These are phyloP conservation scores for Pezicula carpinea DNA, from an alignment of 2,329 filamentous ascomycete species.

Conservation along the genomic window DNA sequence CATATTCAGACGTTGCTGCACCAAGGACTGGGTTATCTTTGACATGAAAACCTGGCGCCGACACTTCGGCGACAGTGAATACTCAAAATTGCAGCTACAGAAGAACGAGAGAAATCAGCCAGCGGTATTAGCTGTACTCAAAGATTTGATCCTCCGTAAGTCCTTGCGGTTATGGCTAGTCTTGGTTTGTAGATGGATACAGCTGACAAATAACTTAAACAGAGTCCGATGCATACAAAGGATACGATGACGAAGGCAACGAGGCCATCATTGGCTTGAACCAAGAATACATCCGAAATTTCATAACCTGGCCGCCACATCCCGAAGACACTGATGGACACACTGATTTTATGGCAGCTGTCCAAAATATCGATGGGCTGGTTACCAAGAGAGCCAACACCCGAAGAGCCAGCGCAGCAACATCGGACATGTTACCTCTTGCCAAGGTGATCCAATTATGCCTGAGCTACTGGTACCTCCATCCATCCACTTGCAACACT, in stretches of 20 bases:
- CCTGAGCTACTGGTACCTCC: not conserved
- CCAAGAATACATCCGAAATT: not conserved
- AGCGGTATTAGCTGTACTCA: constrained; percentile 29
- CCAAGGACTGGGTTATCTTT: constrained; percentile 15
- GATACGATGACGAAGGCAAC: not conserved
- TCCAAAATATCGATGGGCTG: not conserved
- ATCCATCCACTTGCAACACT: not conserved
- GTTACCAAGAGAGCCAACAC: not conserved
- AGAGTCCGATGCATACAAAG: not conserved
- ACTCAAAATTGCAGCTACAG: constrained; percentile 2
- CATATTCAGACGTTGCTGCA: constrained; percentile 33
- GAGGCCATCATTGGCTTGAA: not conserved
- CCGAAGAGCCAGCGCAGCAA: not conserved
- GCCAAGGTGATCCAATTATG: not conserved
- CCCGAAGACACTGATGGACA: not conserved
- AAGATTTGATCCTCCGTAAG: constrained; percentile 38
- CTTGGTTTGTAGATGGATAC: no score
- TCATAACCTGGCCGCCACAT: not conserved
- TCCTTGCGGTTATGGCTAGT: not conserved
- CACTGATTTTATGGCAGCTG: not conserved
- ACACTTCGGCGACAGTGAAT: constrained; percentile 3
- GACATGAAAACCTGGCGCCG: constrained; percentile 16
- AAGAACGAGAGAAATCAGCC: constrained; percentile 20
- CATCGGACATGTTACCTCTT: not conserved
- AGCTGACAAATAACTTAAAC: no score